A percentile compares a stretch with the other conserved stretches of the same genome.
Evolutionary conservation across 148 eudicot species (phyloP).

Genomic region (Mesembryanthemum crystallinum): DNA sequence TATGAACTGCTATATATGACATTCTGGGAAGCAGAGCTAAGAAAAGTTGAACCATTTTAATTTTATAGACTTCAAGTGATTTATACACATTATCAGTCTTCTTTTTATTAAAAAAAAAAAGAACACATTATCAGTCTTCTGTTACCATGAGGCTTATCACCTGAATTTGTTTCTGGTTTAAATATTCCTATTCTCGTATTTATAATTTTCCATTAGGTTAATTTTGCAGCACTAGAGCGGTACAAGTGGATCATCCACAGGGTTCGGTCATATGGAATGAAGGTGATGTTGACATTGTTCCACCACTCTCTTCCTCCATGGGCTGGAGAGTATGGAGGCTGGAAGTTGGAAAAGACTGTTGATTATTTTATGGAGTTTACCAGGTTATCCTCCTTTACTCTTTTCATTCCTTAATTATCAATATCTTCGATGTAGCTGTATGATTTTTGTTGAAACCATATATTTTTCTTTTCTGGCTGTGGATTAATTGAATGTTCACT

Average conservation of each 20-base stretch:
- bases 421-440: neutral
- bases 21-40: neutral
- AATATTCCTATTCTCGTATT: conserved; percentile 10
- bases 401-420: neutral
- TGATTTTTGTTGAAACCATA: no score
- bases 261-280: conserved; percentile 86
- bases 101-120: no score
- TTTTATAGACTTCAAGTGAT: no score
- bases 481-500: no score
- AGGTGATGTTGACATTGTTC: conserved; percentile 94
- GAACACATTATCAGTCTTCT: no score
- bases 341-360: conserved; percentile 92
- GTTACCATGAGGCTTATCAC: neutral
- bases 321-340: conserved; percentile 99
- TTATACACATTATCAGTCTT: no score
- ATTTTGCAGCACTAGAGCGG: conserved; percentile 92
- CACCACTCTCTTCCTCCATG: conserved; percentile 97
- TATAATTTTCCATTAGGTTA: conserved; percentile 47
- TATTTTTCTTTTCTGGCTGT: no score
- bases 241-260: conserved; percentile 86
- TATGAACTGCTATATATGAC: neutral
- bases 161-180: neutral
- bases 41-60: no score
- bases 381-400: conserved; percentile 40
- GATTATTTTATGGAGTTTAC: conserved; percentile 92